Percentiles rank a stretch among this genome's conserved stretches.
Evolutionary conservation across 768 basidiomycete species (phyloP).

Genomic region (Lepiota venenata): DNA sequence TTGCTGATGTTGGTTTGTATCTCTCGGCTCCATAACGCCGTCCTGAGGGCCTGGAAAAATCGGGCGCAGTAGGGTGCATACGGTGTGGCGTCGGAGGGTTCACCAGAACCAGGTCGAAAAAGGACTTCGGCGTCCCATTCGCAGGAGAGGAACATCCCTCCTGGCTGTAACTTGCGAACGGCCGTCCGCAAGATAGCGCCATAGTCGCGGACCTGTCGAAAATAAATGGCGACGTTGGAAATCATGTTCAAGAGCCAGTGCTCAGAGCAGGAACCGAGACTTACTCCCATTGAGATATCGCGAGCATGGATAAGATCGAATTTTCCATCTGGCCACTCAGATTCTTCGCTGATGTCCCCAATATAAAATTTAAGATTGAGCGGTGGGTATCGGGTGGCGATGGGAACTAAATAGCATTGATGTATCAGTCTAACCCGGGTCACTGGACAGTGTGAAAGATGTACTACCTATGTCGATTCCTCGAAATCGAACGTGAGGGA

Average conservation of each 20-base stretch:
- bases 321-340: conserved; percentile 48
- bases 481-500: conserved; percentile 60
- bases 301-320: conserved; percentile 72
- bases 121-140: conserved; percentile 51
- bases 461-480: conserved; percentile 75
- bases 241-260: neutral
- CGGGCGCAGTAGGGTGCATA: conserved; percentile 36
- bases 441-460: conserved; percentile 11
- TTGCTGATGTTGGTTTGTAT: conserved; percentile 33
- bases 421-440: conserved; percentile 13
- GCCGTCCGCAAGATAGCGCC: conserved; percentile 50
- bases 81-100: conserved; percentile 20
- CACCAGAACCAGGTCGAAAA: conserved; percentile 29
- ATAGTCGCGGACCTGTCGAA: conserved; percentile 54
- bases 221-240: neutral
- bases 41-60: conserved; percentile 36
- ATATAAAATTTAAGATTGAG: conserved; percentile 65
- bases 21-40: conserved; percentile 31
- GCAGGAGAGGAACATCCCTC: conserved; percentile 66
- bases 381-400: conserved; percentile 60
- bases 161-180: conserved; percentile 60
- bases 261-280: conserved; percentile 20
- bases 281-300: conserved; percentile 54
- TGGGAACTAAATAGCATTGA: conserved; percentile 50
- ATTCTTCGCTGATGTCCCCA: conserved; percentile 51